Percentiles rank a stretch among this genome's conserved stretches.
Evolutionary conservation across 371 early-diverging fungal genomes (phyloP).

Genomic region (Mucor saturninus): DNA sequence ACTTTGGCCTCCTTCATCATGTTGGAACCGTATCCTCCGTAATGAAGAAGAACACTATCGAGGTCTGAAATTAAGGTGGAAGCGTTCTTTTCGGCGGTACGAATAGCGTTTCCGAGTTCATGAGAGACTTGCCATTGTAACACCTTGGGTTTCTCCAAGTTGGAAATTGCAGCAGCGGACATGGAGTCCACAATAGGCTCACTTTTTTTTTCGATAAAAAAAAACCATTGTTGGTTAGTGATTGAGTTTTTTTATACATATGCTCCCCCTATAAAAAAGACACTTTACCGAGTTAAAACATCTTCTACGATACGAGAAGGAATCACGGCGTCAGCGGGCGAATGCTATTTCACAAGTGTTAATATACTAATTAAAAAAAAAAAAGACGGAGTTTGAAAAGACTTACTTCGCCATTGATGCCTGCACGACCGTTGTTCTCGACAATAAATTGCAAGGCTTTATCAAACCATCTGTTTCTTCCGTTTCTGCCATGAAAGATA

Average conservation of each 20-base stretch:
- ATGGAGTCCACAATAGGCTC: slow-evolving; percentile 64
- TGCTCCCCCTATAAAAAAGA: neutral
- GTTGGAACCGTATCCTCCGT: slow-evolving; percentile 75
- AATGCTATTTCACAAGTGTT: slow-evolving; percentile 59
- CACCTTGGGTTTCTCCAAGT: slow-evolving; percentile 56
- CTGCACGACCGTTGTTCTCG: slow-evolving; percentile 84
- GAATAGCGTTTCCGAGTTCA: slow-evolving; percentile 53
- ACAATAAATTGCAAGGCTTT: slow-evolving; percentile 90
- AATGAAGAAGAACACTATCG: slow-evolving; percentile 74
- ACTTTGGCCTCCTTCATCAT: slow-evolving; percentile 79
- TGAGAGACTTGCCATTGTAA: slow-evolving; percentile 68
- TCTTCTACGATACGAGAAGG: slow-evolving; percentile 80
- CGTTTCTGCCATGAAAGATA: slow-evolving; percentile 79
- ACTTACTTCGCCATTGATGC: slow-evolving; percentile 90
- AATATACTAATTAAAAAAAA: neutral
- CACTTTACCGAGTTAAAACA: slow-evolving; percentile 56
- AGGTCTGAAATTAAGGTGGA: slow-evolving; percentile 69
- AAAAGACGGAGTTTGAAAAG: neutral
- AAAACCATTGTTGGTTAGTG: neutral
- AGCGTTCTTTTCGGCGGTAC: slow-evolving; percentile 67
- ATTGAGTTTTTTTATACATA: neutral
- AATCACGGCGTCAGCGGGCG: slow-evolving; percentile 92
- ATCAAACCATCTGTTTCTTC: slow-evolving; percentile 94
- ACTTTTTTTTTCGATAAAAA: slow-evolving; percentile 23
- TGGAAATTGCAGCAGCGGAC: slow-evolving; percentile 28